A percentile compares a stretch with the other conserved stretches of the same genome.
Conservation (phyloP, 164 flowering plant species). For the Piper betle region DNA sequence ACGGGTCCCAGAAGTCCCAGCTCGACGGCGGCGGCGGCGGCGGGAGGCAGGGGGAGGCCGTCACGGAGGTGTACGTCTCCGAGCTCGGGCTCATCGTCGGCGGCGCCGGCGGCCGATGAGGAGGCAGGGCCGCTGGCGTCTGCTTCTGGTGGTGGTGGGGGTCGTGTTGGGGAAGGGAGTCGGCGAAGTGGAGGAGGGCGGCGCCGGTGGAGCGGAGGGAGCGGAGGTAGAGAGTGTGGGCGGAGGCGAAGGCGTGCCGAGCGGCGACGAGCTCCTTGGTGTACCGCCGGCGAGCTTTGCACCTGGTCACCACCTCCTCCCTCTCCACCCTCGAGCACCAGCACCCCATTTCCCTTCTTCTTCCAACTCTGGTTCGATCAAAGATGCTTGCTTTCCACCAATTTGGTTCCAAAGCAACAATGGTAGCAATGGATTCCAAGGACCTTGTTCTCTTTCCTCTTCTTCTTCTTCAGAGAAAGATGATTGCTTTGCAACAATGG, state of each 20-base stretch:
- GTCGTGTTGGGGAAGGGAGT: too few relatives aligned
- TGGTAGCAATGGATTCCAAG: neutral
- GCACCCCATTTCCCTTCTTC: constrained; percentile 43
- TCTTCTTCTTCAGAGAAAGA: neutral
- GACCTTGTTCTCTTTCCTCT: neutral
- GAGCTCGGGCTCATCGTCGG: too few relatives aligned
- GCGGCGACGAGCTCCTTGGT: constrained; percentile 80
- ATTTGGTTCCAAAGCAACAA: too few relatives aligned
- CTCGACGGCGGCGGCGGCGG: too few relatives aligned
- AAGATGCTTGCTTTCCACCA: neutral
- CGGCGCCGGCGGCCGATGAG: too few relatives aligned
- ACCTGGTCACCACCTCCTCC: constrained; percentile 67
- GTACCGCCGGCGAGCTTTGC: constrained; percentile 76
- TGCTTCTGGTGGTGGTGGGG: too few relatives aligned
- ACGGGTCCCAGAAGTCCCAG: constrained; percentile 22
- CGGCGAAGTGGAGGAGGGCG: constrained; percentile 45
- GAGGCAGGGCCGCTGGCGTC: too few relatives aligned
- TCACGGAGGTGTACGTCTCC: too few relatives aligned
- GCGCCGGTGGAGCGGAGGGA: constrained; percentile 72
- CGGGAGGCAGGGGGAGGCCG: too few relatives aligned
- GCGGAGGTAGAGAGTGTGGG: constrained; percentile 57
- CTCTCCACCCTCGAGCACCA: constrained; percentile 58
- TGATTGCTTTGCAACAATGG: neutral
- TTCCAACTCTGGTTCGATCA: neutral
- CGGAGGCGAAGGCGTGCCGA: constrained; percentile 55